phyloP scores from a whole-genome alignment of 1,284 basidiomycete genomes.

The Sphaerobolus stellatus region DNA sequence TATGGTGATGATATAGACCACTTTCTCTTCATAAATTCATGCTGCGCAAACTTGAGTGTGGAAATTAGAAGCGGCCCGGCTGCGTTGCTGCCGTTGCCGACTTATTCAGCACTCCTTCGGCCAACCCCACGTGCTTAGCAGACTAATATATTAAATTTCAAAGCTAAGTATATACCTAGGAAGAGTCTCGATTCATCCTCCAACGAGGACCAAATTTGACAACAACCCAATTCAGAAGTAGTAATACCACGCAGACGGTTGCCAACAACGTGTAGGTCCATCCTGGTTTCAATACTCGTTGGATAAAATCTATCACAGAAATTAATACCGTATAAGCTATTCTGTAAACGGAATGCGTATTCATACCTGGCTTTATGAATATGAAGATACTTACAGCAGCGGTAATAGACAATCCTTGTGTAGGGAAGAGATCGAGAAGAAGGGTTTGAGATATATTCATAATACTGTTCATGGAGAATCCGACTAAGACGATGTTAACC shows the following conservation, averaged over 20 bases:
- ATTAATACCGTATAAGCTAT: constrained; percentile 55
- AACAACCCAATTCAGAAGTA: constrained; percentile 40
- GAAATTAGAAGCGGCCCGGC: no score
- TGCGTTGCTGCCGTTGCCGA: no score
- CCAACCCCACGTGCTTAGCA: no score
- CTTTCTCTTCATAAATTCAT: no score
- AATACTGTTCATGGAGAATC: constrained; percentile 18
- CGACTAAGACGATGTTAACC: constrained; percentile 16
- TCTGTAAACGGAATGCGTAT: constrained; percentile 36
- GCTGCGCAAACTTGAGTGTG: no score
- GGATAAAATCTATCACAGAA: constrained; percentile 45
- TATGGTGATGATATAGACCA: no score
- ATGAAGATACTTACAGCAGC: constrained; percentile 34
- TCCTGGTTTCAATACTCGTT: constrained; percentile 43
- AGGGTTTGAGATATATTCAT: constrained; percentile 45
- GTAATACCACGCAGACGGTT: constrained; percentile 34
- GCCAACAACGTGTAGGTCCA: constrained; percentile 51
- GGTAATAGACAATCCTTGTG: constrained; percentile 59
- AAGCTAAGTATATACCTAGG: no score
- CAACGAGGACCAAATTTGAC: constrained; percentile 40
- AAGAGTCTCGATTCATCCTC: no score
- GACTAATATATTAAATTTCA: no score
- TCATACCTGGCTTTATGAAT: not conserved
- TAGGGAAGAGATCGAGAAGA: constrained; percentile 60
- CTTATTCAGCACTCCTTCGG: no score